Conservation (phyloP, 768 basidiomycete species). For the Lactifluus echinatus region DNA sequence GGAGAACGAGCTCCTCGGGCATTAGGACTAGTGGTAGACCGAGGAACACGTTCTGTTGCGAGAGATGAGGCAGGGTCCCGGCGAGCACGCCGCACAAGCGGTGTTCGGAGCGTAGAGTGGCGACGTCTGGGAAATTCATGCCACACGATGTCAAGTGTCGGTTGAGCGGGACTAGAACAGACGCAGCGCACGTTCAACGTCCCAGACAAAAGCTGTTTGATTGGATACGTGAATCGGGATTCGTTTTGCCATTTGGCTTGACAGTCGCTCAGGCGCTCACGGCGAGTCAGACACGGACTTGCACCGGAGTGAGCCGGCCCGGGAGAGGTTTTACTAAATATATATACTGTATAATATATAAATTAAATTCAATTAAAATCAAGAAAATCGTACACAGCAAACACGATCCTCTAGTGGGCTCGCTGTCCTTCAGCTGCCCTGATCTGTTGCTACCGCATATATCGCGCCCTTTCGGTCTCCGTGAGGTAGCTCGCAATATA, state of each 20-base stretch:
- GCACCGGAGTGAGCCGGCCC: no score
- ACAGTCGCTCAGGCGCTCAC: no score
- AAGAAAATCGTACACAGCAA: no score
- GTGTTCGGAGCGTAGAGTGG: slow-evolving; percentile 68
- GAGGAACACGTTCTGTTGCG: slow-evolving; percentile 94
- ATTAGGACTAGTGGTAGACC: slow-evolving; percentile 84
- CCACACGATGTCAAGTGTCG: background rate
- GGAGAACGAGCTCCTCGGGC: slow-evolving; percentile 86
- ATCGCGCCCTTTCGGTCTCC: slow-evolving; percentile 1
- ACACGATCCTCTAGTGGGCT: background rate
- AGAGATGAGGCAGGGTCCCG: slow-evolving; percentile 89
- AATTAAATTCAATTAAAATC: no score
- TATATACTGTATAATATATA: no score
- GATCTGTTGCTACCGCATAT: background rate
- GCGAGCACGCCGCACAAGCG: slow-evolving; percentile 76
- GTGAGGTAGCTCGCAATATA: slow-evolving; percentile 13
- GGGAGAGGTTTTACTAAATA: background rate
- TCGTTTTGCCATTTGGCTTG: background rate
- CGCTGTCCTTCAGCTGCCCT: background rate
- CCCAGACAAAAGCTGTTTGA: slow-evolving; percentile 81
- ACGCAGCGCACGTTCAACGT: slow-evolving; percentile 55
- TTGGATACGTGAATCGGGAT: slow-evolving; percentile 45
- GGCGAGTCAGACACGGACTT: no score
- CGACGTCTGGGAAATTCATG: slow-evolving; percentile 49
- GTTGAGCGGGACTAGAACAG: background rate